These are phyloP conservation scores for Zarea fungicola DNA, from an alignment of 2,329 filamentous ascomycete species.

Conservation along the genomic window DNA sequence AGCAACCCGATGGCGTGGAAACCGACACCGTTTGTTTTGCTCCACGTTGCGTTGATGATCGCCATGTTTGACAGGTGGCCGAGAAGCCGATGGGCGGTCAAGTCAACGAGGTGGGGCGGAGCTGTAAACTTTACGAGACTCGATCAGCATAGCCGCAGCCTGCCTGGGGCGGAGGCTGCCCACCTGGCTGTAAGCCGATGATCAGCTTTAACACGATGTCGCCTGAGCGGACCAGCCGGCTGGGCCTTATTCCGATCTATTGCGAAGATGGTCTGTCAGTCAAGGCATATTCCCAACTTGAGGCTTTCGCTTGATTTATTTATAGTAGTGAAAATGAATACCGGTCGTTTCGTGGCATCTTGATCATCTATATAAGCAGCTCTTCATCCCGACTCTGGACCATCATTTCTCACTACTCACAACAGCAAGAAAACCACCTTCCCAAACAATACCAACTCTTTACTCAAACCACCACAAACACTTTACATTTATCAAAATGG, in stretches of 20 bases:
- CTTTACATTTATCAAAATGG: conserved; percentile 1
- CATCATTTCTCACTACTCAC: not conserved
- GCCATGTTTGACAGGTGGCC: not conserved
- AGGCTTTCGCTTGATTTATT: not conserved
- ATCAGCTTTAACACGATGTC: too few species aligned
- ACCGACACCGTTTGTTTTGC: too few species aligned
- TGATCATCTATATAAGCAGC: not conserved
- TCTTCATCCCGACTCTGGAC: not conserved
- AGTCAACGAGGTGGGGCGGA: conserved; percentile 5
- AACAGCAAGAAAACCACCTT: not conserved
- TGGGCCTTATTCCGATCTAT: not conserved
- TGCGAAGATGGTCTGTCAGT: not conserved
- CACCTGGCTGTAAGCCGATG: not conserved
- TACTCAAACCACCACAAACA: not conserved
- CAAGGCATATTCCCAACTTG: not conserved
- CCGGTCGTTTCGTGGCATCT: not conserved
- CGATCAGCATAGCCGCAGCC: not conserved
- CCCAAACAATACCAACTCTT: not conserved
- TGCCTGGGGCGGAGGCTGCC: not conserved
- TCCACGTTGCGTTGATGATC: too few species aligned
- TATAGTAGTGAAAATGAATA: not conserved
- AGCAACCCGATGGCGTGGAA: too few species aligned
- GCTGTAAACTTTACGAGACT: not conserved
- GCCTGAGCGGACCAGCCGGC: too few species aligned
- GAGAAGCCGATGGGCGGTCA: too few species aligned